Base-by-base conservation (phyloP, 2,329 filamentous ascomycete species). In the Teratosphaeria zuluensis region DNA sequence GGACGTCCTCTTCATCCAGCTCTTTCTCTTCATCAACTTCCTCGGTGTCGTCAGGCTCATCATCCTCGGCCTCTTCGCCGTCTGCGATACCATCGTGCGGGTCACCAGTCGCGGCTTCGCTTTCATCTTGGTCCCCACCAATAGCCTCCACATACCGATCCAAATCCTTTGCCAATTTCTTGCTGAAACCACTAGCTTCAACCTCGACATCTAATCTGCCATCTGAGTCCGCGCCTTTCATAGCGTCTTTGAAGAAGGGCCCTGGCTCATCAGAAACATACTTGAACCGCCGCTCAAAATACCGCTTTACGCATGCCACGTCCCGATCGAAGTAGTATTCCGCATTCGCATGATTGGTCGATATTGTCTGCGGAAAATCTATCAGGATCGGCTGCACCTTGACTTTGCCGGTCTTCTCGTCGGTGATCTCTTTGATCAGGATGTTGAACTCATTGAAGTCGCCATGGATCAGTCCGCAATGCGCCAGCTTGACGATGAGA, bases 391-490 rank as follows among this genome's bases (percentile, higher is more conserved):
- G 94, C 6, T 84, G 84, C 30, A 95, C 77, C 35, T 74, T 80
- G 57, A 88, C 70, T 28, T 65, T 65, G 21, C 57, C 63, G 9
- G 54, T 51, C 38, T 57, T 57, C 51, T 79, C 70, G 72, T 97
- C 92, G 70, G 94, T 90, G 71, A 99, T 86, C 72, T 97, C 92
- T 70, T 94, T 90, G 72, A 99, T 86, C 35, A 99, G 78, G 63
- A 99, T 92, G 73, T 99, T 99, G 81, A 99, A 99, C 74, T 99
- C 95, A 77, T 99, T 99, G 78, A 95, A 99, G 72, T 99, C 94
- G 62, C 94, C 94, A 71, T 99, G 94, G 62, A 99, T 99, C 54
- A 99, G 78, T 6, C 94, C 94, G 65, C 92, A 85, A 62, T 84
- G 84, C 5, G 94, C 92, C 48, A 99, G 80, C 31, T 86, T 83